phyloP scores from a whole-genome alignment of 2,329 filamentous ascomycete species.

The Aspergillus sp. region DNA sequence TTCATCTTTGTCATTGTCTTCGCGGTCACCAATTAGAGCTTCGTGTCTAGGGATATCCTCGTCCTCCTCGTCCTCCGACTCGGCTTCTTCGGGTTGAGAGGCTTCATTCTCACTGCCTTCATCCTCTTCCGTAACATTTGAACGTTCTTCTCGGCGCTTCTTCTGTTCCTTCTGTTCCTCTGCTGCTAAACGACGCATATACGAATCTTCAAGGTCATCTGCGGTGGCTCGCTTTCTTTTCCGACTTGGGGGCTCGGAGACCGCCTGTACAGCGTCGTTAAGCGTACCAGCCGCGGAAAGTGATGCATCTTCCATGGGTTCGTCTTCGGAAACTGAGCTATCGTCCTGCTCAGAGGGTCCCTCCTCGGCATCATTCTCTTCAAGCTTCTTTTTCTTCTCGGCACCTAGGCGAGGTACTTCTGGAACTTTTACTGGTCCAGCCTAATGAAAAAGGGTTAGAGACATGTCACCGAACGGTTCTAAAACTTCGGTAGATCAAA shows the following conservation, averaged over 20 bases:
- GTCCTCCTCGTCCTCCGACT: slow-evolving; percentile 34
- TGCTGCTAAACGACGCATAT: slow-evolving; percentile 45
- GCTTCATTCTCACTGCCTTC: slow-evolving; percentile 38
- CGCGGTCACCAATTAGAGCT: slow-evolving; percentile 33
- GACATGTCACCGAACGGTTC: slow-evolving; percentile 5
- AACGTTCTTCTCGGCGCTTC: slow-evolving; percentile 34
- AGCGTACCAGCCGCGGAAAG: slow-evolving; percentile 47
- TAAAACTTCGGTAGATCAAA: neutral
- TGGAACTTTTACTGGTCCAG: slow-evolving; percentile 42
- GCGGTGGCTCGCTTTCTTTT: slow-evolving; percentile 57
- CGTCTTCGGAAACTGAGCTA: slow-evolving; percentile 33
- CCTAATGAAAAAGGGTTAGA: slow-evolving; percentile 23
- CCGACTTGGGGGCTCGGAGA: slow-evolving; percentile 31
- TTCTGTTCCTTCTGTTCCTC: slow-evolving; percentile 41
- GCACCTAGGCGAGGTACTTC: slow-evolving; percentile 17
- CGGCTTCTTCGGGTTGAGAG: slow-evolving; percentile 24
- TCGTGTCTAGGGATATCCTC: slow-evolving; percentile 41
- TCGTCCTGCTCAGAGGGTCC: slow-evolving; percentile 28
- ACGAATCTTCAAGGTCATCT: slow-evolving; percentile 45
- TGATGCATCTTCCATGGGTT: slow-evolving; percentile 45
- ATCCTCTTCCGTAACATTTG: slow-evolving; percentile 38
- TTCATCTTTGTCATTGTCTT: slow-evolving; percentile 50
- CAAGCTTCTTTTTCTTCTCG: slow-evolving; percentile 20
- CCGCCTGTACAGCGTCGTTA: slow-evolving; percentile 43
- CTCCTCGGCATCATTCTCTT: slow-evolving; percentile 28